Base-by-base conservation (phyloP, 2,329 filamentous ascomycete species). In the Fusarium penzigii region DNA sequence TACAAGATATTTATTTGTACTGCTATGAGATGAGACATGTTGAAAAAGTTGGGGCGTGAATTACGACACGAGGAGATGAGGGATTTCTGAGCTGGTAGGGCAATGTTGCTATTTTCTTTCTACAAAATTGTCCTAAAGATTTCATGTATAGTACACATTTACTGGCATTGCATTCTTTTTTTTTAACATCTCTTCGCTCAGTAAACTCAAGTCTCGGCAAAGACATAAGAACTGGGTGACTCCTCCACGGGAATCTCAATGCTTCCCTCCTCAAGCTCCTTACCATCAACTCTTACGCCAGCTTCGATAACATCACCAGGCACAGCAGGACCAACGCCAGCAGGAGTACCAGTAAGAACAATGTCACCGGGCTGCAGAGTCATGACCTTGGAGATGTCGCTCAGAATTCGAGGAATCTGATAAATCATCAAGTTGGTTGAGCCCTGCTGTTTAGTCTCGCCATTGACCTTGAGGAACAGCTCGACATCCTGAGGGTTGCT, bases 401-500 rank as follows among this genome's bases (percentile, higher is more conserved):
- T 89, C 67, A 99, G 72, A 58, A 96, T 86, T 62, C 90, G 81
- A 17, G 93, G 92, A 66, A 99, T 94, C 52, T 83, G 82, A 80
- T 96, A 96, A 53, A 99, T 82, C 90, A 99, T 96, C 67, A 97
- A 78, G 63, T 88, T 86, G n/a, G 94, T 97, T 47, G 85, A 94
- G 71, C 96, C 94, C 42, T 84, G 79, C 78, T 99, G 94, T 70
- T 83, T 86, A 63, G 84, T 75, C 71, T 89, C 77, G 58, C 85
- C 84, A 72, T 97, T 96, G 67, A 99, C 90, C 47, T 81, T 86
- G 51, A 99, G 82, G 72, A 88, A 95, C 56, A 99, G 77, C 75
- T 95, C 89, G 16, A 90, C 86, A 65, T 93, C 85, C 71, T 97
- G 92, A 32, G 94, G 94, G 74, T 97, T 85, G 12, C 88, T 83